phyloP scores from a whole-genome alignment of 148 eudicot genomes.

The Diospyros kaki region DNA sequence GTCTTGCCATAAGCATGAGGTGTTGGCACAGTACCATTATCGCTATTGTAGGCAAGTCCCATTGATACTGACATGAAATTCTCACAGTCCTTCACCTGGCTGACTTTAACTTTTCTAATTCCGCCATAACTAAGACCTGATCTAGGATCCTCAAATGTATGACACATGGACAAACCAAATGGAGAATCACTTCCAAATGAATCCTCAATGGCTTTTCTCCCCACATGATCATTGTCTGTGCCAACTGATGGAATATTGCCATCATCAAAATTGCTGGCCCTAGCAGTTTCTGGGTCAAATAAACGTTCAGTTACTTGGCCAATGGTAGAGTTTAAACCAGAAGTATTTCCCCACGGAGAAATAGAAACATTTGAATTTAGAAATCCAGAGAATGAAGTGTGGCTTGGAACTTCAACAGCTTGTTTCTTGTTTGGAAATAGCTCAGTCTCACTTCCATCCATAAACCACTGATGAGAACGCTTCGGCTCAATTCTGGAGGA shows the following conservation, averaged over 20 bases:
- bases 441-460: slow-evolving; percentile 54
- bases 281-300: slow-evolving; percentile 32
- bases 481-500: slow-evolving; percentile 56
- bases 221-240: slow-evolving; percentile 29
- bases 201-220: slow-evolving; percentile 36
- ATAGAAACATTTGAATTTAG: slow-evolving; percentile 34
- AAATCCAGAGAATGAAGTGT: slow-evolving; percentile 42
- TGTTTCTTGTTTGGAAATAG: slow-evolving; percentile 64
- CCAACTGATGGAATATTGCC: slow-evolving; percentile 33
- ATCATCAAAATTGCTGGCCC: slow-evolving; percentile 39
- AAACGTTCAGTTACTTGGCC: slow-evolving; percentile 39
- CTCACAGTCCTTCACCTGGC: slow-evolving; percentile 55
- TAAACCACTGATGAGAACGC: slow-evolving; percentile 67
- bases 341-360: slow-evolving; percentile 34
- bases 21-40: slow-evolving; percentile 16
- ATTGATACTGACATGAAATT: slow-evolving; percentile 40
- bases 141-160: slow-evolving; percentile 40
- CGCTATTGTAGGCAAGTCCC: slow-evolving; percentile 22
- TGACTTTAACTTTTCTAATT: slow-evolving; percentile 63
- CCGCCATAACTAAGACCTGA: slow-evolving; percentile 45
- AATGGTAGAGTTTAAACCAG: slow-evolving; percentile 39
- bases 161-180: slow-evolving; percentile 50
- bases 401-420: slow-evolving; percentile 45
- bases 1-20: slow-evolving; percentile 37
- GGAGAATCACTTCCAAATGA: slow-evolving; percentile 35